Evolutionary conservation across 768 basidiomycete species (phyloP).

Genomic region (Leccinum rimulosum): DNA sequence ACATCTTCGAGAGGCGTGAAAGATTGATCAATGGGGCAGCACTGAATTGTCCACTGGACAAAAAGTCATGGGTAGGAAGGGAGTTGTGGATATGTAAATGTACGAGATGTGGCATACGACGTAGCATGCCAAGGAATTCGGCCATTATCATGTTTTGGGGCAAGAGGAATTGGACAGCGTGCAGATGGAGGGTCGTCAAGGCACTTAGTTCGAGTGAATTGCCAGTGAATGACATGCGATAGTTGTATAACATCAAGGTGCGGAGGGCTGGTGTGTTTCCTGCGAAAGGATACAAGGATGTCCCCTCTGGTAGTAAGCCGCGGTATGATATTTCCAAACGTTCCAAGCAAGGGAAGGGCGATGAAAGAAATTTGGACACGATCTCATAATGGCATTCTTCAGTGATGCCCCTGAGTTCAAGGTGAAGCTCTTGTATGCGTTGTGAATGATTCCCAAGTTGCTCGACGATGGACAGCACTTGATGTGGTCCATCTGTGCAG

Average conservation of each 20-base stretch:
- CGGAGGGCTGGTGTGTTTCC: background rate
- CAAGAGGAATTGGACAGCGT: constrained; percentile 16
- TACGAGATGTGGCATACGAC: constrained; percentile 33
- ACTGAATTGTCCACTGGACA: no score
- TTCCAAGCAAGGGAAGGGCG: background rate
- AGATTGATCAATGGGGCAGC: background rate
- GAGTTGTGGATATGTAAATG: constrained; percentile 33
- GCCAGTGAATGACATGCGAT: background rate
- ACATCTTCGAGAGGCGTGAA: constrained; percentile 1
- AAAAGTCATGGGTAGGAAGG: constrained; percentile 18
- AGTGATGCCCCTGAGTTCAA: no score
- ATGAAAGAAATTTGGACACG: background rate
- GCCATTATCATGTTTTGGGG: constrained; percentile 24
- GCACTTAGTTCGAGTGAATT: constrained; percentile 6
- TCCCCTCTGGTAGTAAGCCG: no score
- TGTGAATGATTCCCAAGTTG: background rate
- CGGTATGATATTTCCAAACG: background rate
- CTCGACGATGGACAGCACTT: background rate
- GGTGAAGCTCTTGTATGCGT: background rate
- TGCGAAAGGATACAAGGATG: background rate
- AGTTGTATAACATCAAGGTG: background rate
- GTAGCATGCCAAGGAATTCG: constrained; percentile 33
- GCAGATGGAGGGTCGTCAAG: constrained; percentile 36
- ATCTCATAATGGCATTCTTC: no score
- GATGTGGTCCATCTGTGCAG: background rate